Base-by-base conservation (phyloP, 352 stramenopile species). In the Phytophthora crassamura region DNA sequence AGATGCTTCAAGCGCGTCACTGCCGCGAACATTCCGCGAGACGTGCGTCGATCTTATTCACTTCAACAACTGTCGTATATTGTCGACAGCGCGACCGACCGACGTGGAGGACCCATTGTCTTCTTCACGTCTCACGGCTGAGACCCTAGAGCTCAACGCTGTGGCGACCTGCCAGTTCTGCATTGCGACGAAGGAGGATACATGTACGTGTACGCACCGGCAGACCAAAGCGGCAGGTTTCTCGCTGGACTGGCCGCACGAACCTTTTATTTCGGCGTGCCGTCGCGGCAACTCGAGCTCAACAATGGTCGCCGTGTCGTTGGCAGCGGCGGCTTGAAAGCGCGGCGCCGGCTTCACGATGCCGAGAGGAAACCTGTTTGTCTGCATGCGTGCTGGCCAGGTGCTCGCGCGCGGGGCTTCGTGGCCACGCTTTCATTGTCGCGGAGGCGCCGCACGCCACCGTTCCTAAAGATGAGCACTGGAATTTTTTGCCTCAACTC, bases 211-310 rank as follows among this genome's bases (percentile, higher is more conserved):
- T 7, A 53, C 33, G 33, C 46, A 25, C 12, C 34, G n/a, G 10
- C 25, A 43, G 25, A 9, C 48, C 41, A 41, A 38, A 20, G 11
- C 30, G 46, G 7, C 46, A 30, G n/a, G 7, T 15, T 20, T 34
- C 35, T 41, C 20, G 15, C 43, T 34, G 18, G 43, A 32, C 39
- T 64, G 36, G 16, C 58, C 25, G 30, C 12, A 56, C 15, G 59
- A 59, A 51, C 59, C 59, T 73, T 72, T 67, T 72, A 72, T 69
- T 58, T 35, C 39, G 49, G 18, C 38, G 48, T 32, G 38, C 28
- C 30, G 25, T 30, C 25, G 25, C 25, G 4, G 16, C 33, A 25
- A 12, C 43, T 40, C 15, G 15, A 45, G 46, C 39, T 47, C 49
- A 32, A 32, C 20, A 34, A 52, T 53, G 11, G n/a, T 60, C 34